Evolutionary conservation across 2,329 filamentous ascomycete species (phyloP).

Genomic region (Thermomyces lanuginosus): DNA sequence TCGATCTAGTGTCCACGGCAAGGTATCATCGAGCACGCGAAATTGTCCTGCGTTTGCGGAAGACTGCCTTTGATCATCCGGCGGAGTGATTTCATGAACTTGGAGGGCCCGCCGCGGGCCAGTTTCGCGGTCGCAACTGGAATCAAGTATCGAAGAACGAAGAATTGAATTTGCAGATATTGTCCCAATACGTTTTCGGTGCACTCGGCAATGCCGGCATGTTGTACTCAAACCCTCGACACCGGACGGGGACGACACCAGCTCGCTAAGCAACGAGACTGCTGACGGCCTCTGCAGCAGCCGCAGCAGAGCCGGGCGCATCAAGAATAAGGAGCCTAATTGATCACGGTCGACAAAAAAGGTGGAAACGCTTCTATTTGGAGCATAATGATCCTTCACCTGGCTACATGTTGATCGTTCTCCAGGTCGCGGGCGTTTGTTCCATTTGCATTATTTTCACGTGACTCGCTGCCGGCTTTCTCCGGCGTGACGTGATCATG

Average conservation of each 20-base stretch:
- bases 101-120: conserved; percentile 9
- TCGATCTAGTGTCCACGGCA: conserved; percentile 13
- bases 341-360: too few species aligned
- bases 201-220: conserved; percentile 12
- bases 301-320: conserved; percentile 29
- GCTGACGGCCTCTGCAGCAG: conserved; percentile 27
- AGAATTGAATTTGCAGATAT: conserved; percentile 3
- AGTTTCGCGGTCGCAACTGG: conserved; percentile 1
- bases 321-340: conserved; percentile 11
- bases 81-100: conserved; percentile 15
- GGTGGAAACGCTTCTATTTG: too few species aligned
- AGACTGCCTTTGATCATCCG: conserved; percentile 6
- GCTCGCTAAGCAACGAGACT: conserved; percentile 20
- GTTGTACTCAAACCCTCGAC: conserved; percentile 19
- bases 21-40: not conserved
- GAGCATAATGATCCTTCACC: too few species aligned
- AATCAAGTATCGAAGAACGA: conserved; percentile 1
- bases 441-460: too few species aligned
- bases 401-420: too few species aligned
- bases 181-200: conserved; percentile 5
- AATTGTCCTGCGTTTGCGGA: too few species aligned
- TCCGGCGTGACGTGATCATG: too few species aligned
- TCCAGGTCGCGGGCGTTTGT: too few species aligned
- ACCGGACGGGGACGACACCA: conserved; percentile 15
- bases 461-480: too few species aligned